phyloP scores from a whole-genome alignment of 306 rosid genomes.

The Lagenaria siceraria region DNA sequence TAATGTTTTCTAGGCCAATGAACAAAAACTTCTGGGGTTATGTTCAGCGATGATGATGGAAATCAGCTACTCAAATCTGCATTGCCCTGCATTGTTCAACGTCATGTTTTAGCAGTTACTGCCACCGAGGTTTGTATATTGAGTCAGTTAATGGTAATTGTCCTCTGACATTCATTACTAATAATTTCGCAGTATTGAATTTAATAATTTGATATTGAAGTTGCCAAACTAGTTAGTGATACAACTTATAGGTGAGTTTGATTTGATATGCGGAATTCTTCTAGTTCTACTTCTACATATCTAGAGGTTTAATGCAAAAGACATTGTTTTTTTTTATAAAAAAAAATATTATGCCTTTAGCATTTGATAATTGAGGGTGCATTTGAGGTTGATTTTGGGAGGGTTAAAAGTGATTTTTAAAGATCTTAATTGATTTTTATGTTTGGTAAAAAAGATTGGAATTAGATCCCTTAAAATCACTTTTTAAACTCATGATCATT shows the following conservation, averaged over 20 bases:
- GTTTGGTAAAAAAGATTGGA: too few species aligned
- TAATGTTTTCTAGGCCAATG: too few species aligned
- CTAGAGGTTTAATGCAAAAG: background rate
- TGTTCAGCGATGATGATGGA: too few species aligned
- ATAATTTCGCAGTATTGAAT: background rate
- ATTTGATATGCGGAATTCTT: background rate
- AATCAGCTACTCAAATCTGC: too few species aligned
- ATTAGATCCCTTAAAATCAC: too few species aligned
- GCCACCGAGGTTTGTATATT: conserved; percentile 56
- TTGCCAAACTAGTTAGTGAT: background rate
- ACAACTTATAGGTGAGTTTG: background rate
- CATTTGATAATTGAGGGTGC: background rate
- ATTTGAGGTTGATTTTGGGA: too few species aligned
- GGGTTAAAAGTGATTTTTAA: too few species aligned
- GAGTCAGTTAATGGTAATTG: background rate
- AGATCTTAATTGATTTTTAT: too few species aligned
- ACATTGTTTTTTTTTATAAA: background rate
- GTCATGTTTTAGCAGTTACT: background rate
- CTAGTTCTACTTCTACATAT: background rate
- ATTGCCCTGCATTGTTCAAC: too few species aligned
- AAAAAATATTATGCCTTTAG: background rate
- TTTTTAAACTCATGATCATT: too few species aligned
- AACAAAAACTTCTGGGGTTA: too few species aligned
- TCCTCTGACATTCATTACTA: background rate
- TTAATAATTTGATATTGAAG: background rate